Base-by-base conservation (phyloP, 2,329 filamentous ascomycete species). In the Clonostachys solani region DNA sequence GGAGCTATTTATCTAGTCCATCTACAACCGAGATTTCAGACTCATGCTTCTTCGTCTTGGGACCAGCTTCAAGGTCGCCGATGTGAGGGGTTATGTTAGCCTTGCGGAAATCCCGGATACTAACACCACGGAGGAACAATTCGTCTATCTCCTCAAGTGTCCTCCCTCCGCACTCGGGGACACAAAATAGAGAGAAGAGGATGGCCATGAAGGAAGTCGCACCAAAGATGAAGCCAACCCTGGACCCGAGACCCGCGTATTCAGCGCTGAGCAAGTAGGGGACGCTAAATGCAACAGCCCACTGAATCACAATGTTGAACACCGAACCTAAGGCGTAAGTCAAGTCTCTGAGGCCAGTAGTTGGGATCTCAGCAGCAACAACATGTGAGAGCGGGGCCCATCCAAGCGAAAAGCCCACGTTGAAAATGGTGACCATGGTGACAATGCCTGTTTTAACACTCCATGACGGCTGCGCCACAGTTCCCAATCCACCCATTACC, bases 401-500 rank as follows among this genome's bases (percentile, higher is more conserved):
- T 13, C 58, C 63, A 2, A 63, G 51, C 33, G 50, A 53, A 49
- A 61, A 66, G 16, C 60, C 60, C 36, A 61, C 49, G 19, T 45
- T 51, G 35, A 60, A 66, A 6, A 71, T 35, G 16, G 55, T 58
- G 38, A 63, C 52, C 53, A 63, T 62, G 18, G 61, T 60, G 10
- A 68, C 56, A 10, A 29, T 29, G 23, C 23, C 23, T 29, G 23
- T 29, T 16, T 58, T 60, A 37, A 54, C 47, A 37, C 38, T 18
- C 10, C 50, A 44, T 1, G 51, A 53, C 2, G 56, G 47, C 9
- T 52, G 46, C 10, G 41, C 40, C 1, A 51, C 35, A 13, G 60
- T 60, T n/a, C 66, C 67, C 9, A 69, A 53, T 2, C 59, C 64
- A 19, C 63, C 67, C 66, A 69, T 69, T 7, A 60, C 59, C 23